These are phyloP conservation scores for Glycine soja DNA, from an alignment of 306 rosid genomes.

Conservation along the genomic window DNA sequence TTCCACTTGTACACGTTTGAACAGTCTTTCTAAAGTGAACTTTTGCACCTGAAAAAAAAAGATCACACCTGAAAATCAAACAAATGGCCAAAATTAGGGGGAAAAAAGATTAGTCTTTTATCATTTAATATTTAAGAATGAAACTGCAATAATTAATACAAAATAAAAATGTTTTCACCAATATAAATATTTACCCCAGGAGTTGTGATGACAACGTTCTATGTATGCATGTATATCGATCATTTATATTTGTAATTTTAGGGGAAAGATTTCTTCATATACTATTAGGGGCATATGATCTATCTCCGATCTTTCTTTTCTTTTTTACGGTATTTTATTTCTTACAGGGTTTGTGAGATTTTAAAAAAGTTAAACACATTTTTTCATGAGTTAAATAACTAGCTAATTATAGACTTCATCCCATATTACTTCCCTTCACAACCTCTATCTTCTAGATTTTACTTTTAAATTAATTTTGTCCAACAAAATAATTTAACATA, in stretches of 20 bases:
- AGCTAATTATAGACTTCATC: background rate
- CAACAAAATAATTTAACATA: background rate
- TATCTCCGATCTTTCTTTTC: background rate
- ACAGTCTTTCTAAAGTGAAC: too few relatives aligned
- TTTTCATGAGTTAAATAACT: background rate
- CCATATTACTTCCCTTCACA: background rate
- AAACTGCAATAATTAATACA: background rate
- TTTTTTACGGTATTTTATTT: background rate
- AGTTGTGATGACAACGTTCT: background rate
- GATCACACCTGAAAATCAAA: background rate
- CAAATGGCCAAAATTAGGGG: background rate
- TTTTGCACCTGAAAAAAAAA: background rate
- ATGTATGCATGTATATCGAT: background rate
- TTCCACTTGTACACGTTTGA: too few relatives aligned
- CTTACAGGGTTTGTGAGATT: background rate
- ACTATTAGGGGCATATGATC: background rate
- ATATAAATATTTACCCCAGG: background rate
- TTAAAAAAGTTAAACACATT: background rate
- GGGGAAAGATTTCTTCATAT: background rate
- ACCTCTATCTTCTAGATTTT: background rate
- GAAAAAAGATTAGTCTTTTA: background rate
- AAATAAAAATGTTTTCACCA: background rate
- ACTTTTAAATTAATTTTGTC: background rate
- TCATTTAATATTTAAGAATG: background rate
- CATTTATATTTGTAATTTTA: background rate